A percentile compares a stretch with the other conserved stretches of the same genome.
Evolutionary conservation across 2,329 filamentous ascomycete genomes (phyloP).

Genomic region (Colletotrichum tropicicola): DNA sequence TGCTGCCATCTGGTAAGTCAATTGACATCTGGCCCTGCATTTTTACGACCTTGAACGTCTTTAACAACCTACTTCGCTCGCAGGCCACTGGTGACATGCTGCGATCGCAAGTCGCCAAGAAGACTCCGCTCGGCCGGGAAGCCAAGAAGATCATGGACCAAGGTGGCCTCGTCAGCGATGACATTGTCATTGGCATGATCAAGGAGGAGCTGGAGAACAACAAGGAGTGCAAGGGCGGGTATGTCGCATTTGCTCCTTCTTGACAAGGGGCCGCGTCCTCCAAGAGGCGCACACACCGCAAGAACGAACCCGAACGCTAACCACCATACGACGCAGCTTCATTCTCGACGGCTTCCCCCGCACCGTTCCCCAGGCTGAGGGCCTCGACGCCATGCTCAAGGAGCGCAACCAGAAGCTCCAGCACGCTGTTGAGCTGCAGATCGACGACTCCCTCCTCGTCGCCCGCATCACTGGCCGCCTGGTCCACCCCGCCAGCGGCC

Average conservation of each 20-base stretch:
- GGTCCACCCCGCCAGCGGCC: slow-evolving; percentile 93
- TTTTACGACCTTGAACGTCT: background rate
- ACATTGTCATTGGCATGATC: slow-evolving; percentile 99
- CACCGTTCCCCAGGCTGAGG: slow-evolving; percentile 93
- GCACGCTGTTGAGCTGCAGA: slow-evolving; percentile 96
- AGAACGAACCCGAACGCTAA: slow-evolving; percentile 1
- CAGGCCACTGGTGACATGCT: slow-evolving; percentile 99
- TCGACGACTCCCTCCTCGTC: slow-evolving; percentile 93
- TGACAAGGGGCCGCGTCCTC: background rate
- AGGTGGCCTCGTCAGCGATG: slow-evolving; percentile 95
- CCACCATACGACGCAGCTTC: slow-evolving; percentile 70
- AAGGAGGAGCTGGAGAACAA: slow-evolving; percentile 96
- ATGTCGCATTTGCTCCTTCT: slow-evolving; percentile 42
- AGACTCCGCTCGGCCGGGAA: slow-evolving; percentile 92
- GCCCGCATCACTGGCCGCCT: slow-evolving; percentile 96
- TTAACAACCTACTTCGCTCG: slow-evolving; percentile 31
- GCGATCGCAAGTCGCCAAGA: slow-evolving; percentile 96
- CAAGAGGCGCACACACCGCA: background rate
- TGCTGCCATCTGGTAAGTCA: slow-evolving; percentile 91
- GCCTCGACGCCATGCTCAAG: slow-evolving; percentile 90
- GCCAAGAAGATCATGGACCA: slow-evolving; percentile 99
- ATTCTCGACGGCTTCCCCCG: slow-evolving; percentile 99
- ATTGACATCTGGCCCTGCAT: slow-evolving; percentile 31
- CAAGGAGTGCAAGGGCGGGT: slow-evolving; percentile 96
- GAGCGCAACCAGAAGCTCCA: slow-evolving; percentile 84